Evolutionary conservation across 768 basidiomycete species (phyloP).

Genomic region (Pleurotus cornucopiae): DNA sequence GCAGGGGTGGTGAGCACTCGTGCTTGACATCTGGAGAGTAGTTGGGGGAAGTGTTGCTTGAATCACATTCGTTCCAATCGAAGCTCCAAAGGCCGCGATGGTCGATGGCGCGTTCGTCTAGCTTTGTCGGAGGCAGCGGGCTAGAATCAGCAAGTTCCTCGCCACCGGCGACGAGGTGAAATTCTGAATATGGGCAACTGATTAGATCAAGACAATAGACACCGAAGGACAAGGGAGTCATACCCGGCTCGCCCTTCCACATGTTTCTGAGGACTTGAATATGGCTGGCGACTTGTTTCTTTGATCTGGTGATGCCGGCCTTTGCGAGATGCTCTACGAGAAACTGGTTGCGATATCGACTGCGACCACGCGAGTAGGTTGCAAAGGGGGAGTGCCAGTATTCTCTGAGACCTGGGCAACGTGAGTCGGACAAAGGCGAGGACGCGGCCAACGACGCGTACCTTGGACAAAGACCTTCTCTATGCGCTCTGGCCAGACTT

Average conservation of each 20-base stretch:
- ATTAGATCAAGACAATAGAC: constrained; percentile 13
- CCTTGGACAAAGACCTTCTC: constrained; percentile 79
- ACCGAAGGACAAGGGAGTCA: constrained; percentile 14
- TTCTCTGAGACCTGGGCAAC: constrained; percentile 54
- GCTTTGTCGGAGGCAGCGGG: constrained; percentile 49
- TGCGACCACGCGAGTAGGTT: constrained; percentile 69
- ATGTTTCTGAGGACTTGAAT: constrained; percentile 83
- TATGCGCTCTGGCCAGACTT: constrained; percentile 80
- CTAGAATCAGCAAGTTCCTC: constrained; percentile 59
- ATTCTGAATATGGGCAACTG: constrained; percentile 40
- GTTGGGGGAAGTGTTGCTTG: constrained; percentile 37
- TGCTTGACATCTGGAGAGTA: constrained; percentile 41
- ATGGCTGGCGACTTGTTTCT: constrained; percentile 89
- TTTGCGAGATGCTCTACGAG: constrained; percentile 77
- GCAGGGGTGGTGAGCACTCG: constrained; percentile 37
- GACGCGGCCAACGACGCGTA: constrained; percentile 17
- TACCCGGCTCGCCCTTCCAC: constrained; percentile 83
- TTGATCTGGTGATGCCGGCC: constrained; percentile 65
- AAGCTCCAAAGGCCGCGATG: constrained; percentile 40
- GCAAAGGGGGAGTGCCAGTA: constrained; percentile 84
- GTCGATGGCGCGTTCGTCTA: constrained; percentile 40
- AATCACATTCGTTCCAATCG: constrained; percentile 40
- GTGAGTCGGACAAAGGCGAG: constrained; percentile 6
- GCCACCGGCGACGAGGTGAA: constrained; percentile 75
- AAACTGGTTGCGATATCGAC: constrained; percentile 81